These are phyloP conservation scores for Cercospora canescens DNA, from an alignment of 2,329 filamentous ascomycete species.

Conservation along the genomic window DNA sequence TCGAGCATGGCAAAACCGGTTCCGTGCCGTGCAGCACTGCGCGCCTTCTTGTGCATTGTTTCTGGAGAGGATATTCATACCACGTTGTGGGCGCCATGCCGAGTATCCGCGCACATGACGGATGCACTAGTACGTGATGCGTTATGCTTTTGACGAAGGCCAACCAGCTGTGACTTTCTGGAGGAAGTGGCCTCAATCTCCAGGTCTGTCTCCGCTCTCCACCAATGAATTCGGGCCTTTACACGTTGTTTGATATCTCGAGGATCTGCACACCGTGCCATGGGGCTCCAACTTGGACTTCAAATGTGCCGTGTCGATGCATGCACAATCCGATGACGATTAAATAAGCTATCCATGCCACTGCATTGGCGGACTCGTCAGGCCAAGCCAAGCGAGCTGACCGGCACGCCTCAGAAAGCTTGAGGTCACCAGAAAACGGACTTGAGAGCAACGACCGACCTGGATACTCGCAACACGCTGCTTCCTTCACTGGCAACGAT, in stretches of 20 bases:
- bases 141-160: background rate
- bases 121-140: background rate
- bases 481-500: background rate
- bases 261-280: background rate
- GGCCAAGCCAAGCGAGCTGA: background rate
- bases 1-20: background rate
- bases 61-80: background rate
- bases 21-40: background rate
- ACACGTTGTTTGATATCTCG: background rate
- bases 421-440: background rate
- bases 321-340: background rate
- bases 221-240: background rate
- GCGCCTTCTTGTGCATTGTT: background rate
- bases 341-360: background rate
- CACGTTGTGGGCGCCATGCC: background rate
- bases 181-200: background rate
- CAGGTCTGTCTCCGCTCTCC: background rate
- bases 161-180: background rate
- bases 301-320: background rate
- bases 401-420: background rate
- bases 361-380: background rate
- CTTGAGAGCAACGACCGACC: background rate
- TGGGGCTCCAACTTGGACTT: background rate
- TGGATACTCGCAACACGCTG: background rate
- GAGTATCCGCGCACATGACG: background rate